Evolutionary conservation across 202 grass and related monocot genomes (phyloP).

Genomic region (Brachypodium distachyon): DNA sequence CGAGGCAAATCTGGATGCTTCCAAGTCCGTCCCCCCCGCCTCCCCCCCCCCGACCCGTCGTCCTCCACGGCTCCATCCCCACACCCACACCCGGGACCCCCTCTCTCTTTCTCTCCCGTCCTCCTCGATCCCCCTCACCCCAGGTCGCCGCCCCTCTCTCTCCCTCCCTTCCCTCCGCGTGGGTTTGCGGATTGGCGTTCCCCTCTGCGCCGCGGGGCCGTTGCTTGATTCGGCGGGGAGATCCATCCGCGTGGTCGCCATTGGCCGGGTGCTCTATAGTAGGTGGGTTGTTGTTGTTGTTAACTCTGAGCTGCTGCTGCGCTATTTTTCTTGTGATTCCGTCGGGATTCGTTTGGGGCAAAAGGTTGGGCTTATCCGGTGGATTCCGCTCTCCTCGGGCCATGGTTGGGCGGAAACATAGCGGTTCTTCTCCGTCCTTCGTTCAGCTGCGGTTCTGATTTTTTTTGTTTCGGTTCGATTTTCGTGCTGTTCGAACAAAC

Average conservation of each 20-base stretch:
- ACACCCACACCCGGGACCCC: too few species aligned
- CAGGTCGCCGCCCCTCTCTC: background rate
- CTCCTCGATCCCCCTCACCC: slow-evolving; percentile 24
- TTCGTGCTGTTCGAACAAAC: background rate
- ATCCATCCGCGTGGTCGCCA: background rate
- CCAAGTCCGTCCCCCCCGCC: background rate
- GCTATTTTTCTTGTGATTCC: background rate
- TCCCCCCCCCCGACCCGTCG: background rate
- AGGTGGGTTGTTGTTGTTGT: background rate
- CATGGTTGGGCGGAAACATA: background rate
- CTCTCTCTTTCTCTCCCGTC: background rate
- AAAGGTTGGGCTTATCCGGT: background rate
- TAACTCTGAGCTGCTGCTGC: background rate
- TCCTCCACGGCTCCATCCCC: background rate
- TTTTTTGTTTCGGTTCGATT: background rate
- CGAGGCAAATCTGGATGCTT: slow-evolving; percentile 45
- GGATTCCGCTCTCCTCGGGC: background rate
- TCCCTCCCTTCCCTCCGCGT: background rate
- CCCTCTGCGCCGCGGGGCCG: background rate
- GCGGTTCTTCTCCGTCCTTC: background rate
- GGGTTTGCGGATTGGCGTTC: background rate
- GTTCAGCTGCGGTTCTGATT: background rate
- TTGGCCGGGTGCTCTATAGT: background rate
- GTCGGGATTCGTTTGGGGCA: background rate
- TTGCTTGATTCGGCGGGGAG: slow-evolving; percentile 15